phyloP scores from a whole-genome alignment of 345 rosid genomes.

The Bretschneidera sinensis region DNA sequence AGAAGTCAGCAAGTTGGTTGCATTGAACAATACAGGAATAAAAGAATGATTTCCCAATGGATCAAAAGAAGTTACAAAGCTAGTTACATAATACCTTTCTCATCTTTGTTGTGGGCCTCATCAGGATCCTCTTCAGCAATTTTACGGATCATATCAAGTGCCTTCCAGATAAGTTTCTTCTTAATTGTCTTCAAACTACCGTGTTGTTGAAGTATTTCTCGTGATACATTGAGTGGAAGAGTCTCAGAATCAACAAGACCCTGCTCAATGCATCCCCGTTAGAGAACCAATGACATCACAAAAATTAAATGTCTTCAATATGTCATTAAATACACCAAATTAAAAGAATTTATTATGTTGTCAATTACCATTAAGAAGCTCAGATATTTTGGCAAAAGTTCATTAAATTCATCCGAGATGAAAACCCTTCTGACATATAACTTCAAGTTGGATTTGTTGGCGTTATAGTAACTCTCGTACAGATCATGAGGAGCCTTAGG shows the following conservation, averaged over 20 bases:
- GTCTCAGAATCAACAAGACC: constrained; percentile 99
- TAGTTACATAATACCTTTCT: constrained; percentile 46
- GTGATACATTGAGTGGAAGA: constrained; percentile 84
- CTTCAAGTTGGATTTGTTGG: constrained; percentile 83
- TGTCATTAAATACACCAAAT: background rate
- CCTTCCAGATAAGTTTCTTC: constrained; percentile 94
- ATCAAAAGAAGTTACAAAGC: background rate
- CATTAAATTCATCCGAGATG: constrained; percentile 96
- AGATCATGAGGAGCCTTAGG: constrained; percentile 94
- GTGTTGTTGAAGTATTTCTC: constrained; percentile 98
- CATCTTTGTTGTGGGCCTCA: constrained; percentile 64
- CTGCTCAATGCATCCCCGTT: constrained; percentile 39
- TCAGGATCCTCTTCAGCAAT: constrained; percentile 93
- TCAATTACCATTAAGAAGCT: constrained; percentile 76
- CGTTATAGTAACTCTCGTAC: constrained; percentile 89
- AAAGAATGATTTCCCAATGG: background rate
- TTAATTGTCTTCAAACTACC: constrained; percentile 94
- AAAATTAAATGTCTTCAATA: background rate
- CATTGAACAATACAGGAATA: too few species aligned
- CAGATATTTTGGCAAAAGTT: constrained; percentile 88
- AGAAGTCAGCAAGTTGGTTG: background rate
- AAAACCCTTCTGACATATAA: constrained; percentile 92
- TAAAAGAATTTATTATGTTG: background rate
- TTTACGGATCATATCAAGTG: constrained; percentile 91
- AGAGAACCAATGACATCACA: background rate